Conservation (phyloP, 1,139 yeast genomes). For the Zygoascus sp. region DNA sequence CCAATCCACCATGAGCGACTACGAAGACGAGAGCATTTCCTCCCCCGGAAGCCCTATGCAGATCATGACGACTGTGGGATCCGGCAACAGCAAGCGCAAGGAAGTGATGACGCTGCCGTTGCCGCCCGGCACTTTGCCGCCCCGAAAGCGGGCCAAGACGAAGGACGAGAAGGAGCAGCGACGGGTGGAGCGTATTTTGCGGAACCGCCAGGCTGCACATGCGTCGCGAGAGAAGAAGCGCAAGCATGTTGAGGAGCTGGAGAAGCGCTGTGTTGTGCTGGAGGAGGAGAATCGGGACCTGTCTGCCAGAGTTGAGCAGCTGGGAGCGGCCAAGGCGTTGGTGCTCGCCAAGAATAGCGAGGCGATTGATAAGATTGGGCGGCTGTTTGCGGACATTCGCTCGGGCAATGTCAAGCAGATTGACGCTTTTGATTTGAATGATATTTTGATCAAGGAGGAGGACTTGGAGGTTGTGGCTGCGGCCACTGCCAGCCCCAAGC, state of each 20-base stretch:
- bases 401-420: slow-evolving; percentile 6
- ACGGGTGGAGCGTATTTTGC: slow-evolving; percentile 81
- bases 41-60: slow-evolving; percentile 6
- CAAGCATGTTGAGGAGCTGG: slow-evolving; percentile 82
- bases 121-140: slow-evolving; percentile 60
- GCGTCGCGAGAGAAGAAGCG: slow-evolving; percentile 96
- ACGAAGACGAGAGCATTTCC: neutral
- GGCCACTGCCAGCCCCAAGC: neutral
- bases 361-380: neutral
- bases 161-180: slow-evolving; percentile 97
- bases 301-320: slow-evolving; percentile 10
- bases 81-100: slow-evolving; percentile 27
- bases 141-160: slow-evolving; percentile 94
- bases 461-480: neutral
- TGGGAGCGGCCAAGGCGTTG: slow-evolving; percentile 2
- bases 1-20: slow-evolving; percentile 7
- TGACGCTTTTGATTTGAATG: slow-evolving; percentile 8
- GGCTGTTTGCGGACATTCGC: slow-evolving; percentile 9
- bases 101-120: slow-evolving; percentile 33
- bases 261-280: slow-evolving; percentile 40
- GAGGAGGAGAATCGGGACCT: slow-evolving; percentile 30
- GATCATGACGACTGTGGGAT: slow-evolving; percentile 16
- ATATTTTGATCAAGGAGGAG: slow-evolving; percentile 6
- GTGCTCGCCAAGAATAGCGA: slow-evolving; percentile 3
- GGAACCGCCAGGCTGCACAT: slow-evolving; percentile 96